phyloP scores from a whole-genome alignment of 371 early-diverging fungal genomes.

The Thermomucor indicae-seudaticae region DNA sequence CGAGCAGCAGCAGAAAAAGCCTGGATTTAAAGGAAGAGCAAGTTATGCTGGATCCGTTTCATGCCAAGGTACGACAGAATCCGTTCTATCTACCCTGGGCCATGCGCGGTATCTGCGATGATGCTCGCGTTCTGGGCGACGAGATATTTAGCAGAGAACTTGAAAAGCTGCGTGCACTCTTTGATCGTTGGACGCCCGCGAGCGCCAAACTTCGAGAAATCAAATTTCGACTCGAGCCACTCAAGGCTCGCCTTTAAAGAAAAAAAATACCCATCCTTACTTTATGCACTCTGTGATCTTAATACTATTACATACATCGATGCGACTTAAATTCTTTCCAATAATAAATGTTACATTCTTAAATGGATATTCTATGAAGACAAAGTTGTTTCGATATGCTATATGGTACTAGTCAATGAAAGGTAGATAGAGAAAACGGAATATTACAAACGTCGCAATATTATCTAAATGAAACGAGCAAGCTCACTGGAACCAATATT shows the following conservation, averaged over 20 bases:
- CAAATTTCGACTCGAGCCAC: constrained; percentile 81
- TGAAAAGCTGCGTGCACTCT: constrained; percentile 51
- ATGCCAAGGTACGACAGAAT: constrained; percentile 62
- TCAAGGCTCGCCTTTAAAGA: constrained; percentile 24
- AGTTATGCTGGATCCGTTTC: constrained; percentile 33
- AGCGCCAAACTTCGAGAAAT: constrained; percentile 74
- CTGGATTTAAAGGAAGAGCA: background rate
- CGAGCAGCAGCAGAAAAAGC: too few relatives aligned
- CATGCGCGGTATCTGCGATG: constrained; percentile 75
- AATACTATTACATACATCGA: background rate
- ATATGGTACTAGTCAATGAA: background rate
- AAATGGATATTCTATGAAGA: background rate
- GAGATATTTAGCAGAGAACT: constrained; percentile 56
- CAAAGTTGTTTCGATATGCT: background rate
- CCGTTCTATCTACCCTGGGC: constrained; percentile 91
- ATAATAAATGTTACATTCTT: background rate
- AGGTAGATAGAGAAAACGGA: background rate
- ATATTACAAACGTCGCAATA: background rate
- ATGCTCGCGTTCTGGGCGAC: constrained; percentile 56
- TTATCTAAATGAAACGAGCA: constrained; percentile 27
- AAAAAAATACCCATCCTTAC: background rate
- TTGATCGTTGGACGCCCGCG: constrained; percentile 77
- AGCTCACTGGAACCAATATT: constrained; percentile 32
- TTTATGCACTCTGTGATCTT: background rate
- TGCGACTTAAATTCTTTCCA: too few relatives aligned